phyloP scores from a whole-genome alignment of 2,329 filamentous ascomycete species.

The Didymella sp. region DNA sequence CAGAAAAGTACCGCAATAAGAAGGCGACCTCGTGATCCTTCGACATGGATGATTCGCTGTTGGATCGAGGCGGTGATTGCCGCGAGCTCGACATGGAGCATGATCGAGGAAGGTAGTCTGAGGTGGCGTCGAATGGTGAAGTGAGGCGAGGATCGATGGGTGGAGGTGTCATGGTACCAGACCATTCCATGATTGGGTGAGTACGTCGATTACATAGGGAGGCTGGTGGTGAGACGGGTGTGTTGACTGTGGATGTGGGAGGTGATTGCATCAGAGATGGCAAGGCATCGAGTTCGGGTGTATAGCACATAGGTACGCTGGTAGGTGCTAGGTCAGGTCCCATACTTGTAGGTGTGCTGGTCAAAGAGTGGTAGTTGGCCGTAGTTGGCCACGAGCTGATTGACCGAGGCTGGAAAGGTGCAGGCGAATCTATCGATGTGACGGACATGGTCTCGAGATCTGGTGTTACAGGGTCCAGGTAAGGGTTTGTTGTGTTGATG shows the following conservation, averaged over 20 bases:
- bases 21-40: constrained; percentile 66
- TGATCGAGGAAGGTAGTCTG: constrained; percentile 36
- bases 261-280: constrained; percentile 43
- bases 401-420: constrained; percentile 38
- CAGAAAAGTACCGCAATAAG: constrained; percentile 65
- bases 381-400: constrained; percentile 39
- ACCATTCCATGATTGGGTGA: constrained; percentile 59
- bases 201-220: constrained; percentile 59
- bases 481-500: constrained; percentile 67
- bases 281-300: constrained; percentile 39
- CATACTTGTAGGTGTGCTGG: constrained; percentile 51
- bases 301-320: constrained; percentile 38
- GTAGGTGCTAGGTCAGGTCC: constrained; percentile 63
- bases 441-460: constrained; percentile 44
- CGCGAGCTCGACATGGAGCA: constrained; percentile 35
- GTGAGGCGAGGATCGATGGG: constrained; percentile 46
- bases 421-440: constrained; percentile 44
- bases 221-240: constrained; percentile 52
- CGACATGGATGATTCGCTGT: constrained; percentile 33
- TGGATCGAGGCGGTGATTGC: constrained; percentile 33
- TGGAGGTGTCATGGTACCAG: constrained; percentile 39
- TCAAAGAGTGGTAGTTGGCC: constrained; percentile 35
- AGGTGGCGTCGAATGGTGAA: constrained; percentile 39
- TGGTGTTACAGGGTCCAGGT: constrained; percentile 57
- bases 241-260: constrained; percentile 38